phyloP scores from a whole-genome alignment of 768 basidiomycete genomes.

The Collybia sp. region DNA sequence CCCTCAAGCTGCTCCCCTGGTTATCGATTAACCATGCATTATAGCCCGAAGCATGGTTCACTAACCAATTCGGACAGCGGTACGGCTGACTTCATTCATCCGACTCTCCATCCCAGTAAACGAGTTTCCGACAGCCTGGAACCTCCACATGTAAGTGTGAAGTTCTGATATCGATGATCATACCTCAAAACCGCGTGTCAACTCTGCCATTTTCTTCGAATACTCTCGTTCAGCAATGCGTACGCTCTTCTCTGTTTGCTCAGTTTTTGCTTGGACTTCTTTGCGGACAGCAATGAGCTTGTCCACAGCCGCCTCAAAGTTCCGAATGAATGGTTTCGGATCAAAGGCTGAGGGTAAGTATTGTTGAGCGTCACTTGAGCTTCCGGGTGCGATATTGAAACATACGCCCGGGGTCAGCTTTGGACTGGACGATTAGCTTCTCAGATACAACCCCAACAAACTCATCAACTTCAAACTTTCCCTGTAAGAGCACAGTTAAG shows the following conservation, averaged over 20 bases:
- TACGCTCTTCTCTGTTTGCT: constrained; percentile 91
- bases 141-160: neutral
- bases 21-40: constrained; percentile 3
- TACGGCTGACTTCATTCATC: constrained; percentile 91
- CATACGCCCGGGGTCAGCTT: constrained; percentile 75
- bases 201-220: constrained; percentile 88
- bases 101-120: constrained; percentile 87
- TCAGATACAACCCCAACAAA: constrained; percentile 85
- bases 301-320: constrained; percentile 90
- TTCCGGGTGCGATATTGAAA: constrained; percentile 7
- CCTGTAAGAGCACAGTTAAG: constrained; percentile 34
- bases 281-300: constrained; percentile 81
- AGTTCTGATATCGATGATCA: constrained; percentile 14
- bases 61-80: constrained; percentile 89
- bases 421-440: constrained; percentile 82
- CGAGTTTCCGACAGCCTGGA: constrained; percentile 79
- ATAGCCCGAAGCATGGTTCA: constrained; percentile 1
- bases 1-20: constrained; percentile 94
- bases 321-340: constrained; percentile 87
- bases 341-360: constrained; percentile 66
- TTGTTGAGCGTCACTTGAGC: neutral
- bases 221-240: constrained; percentile 88
- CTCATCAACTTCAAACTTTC: constrained; percentile 89
- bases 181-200: constrained; percentile 93
- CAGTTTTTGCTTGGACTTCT: constrained; percentile 86